These are phyloP conservation scores for Phytomonas sp. DNA, from an alignment of 208 protist genomes.

Conservation along the genomic window DNA sequence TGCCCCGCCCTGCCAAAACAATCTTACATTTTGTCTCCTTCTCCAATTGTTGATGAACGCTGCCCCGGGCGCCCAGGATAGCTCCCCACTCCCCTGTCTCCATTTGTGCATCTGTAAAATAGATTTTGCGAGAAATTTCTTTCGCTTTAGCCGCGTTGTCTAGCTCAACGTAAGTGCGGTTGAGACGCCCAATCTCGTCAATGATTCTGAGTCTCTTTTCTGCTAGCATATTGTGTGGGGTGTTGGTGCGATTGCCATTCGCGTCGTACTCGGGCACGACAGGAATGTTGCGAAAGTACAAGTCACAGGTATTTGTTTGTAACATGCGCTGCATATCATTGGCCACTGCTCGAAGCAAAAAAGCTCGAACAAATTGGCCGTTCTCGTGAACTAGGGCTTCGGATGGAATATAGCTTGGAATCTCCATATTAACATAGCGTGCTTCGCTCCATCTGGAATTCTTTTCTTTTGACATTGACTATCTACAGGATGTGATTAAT, in stretches of 20 bases:
- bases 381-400: conserved; percentile 73
- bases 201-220: conserved; percentile 62
- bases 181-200: conserved; percentile 59
- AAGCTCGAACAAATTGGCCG: conserved; percentile 73
- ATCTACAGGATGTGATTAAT: neutral
- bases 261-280: conserved; percentile 73
- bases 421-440: conserved; percentile 68
- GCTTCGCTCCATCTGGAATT: conserved; percentile 66
- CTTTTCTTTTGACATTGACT: conserved; percentile 24
- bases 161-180: conserved; percentile 48
- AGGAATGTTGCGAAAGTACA: conserved; percentile 72
- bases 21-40: conserved; percentile 84
- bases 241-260: conserved; percentile 76
- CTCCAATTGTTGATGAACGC: conserved; percentile 85
- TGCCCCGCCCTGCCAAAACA: conserved; percentile 85
- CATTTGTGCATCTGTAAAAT: conserved; percentile 84
- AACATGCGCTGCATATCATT: conserved; percentile 77
- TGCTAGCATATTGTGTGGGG: conserved; percentile 51
- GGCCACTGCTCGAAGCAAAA: conserved; percentile 65
- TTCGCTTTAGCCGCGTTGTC: conserved; percentile 35
- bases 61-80: conserved; percentile 82
- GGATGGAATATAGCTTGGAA: conserved; percentile 83
- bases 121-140: conserved; percentile 81
- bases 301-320: conserved; percentile 37
- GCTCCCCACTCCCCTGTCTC: conserved; percentile 79